Evolutionary conservation across 495 filamentous ascomycete species (phyloP), one percentile per base, ranked within the genome.

Genomic region (Achaetomiella virescens): DNA sequence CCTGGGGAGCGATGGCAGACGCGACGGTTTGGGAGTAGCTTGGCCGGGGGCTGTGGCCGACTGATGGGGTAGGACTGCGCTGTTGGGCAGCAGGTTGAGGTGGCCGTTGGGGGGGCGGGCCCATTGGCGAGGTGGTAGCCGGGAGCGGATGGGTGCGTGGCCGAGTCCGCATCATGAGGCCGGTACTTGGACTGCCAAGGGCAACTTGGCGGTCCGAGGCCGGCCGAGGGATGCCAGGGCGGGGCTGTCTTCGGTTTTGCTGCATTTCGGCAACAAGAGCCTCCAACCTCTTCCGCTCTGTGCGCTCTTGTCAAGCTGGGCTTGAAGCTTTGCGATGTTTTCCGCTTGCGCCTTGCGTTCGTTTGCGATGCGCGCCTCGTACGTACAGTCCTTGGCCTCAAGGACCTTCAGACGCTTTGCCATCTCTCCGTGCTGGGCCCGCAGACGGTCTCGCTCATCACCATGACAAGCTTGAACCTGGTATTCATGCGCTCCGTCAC

Each of bases 321-420:
- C 42, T 42, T 68, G 64, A 1, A 70, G 24, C 7, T 48, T 47
- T 6, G 61, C 44, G 21, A 64, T 53, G 21, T 58, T 62, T 12
- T 68, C 62, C 1, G 51, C 53, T 9, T 65, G 46, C 1, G 33
- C 40, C 29, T 48, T 58, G 10, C 65, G 52, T 43, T 68, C 68
- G 31, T 70, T 68, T 6, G 40, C 25, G 12, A 72, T 48, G 0
- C 70, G 64, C 1, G 52, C 41, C 22, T 70, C 67, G 57, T 68
- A 71, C 1, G 68, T 72, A 27, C 62, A 68, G 38, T 70, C 63
- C 38, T 60, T 63, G 11, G 59, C 58, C 33, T 73, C 66, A 14
- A 75, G 61, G 1, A 63, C 60, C 27, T 61, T 50, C 17, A 75
- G 52, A 8, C 66, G 59, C 33, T 60, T 63, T 15, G 54, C 55